Evolutionary conservation across 306 rosid genomes (phyloP).

Genomic region (Vigna trinervia): DNA sequence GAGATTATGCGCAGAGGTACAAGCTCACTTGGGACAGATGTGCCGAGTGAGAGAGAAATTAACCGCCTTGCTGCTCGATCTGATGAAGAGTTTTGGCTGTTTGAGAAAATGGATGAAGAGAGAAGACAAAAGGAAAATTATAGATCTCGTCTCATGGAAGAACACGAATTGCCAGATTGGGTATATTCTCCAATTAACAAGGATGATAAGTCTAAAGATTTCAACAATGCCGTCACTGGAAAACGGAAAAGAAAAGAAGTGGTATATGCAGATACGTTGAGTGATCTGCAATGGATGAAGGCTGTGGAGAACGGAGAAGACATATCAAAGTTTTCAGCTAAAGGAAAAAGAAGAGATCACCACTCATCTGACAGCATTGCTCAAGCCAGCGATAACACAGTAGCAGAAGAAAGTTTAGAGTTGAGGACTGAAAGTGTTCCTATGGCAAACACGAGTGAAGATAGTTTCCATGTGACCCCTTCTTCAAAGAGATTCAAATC

Average conservation of each 20-base stretch:
- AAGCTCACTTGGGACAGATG: constrained; percentile 93
- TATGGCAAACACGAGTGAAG: constrained; percentile 62
- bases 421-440: constrained; percentile 51
- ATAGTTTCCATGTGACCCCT: constrained; percentile 53
- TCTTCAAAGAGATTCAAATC: constrained; percentile 67
- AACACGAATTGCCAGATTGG: constrained; percentile 98
- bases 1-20: constrained; percentile 99
- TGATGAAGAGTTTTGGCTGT: constrained; percentile 94
- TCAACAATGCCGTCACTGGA: constrained; percentile 58
- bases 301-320: constrained; percentile 96
- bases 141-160: constrained; percentile 94
- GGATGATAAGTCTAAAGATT: constrained; percentile 60
- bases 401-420: constrained; percentile 59
- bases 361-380: constrained; percentile 55
- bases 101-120: constrained; percentile 98
- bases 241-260: constrained; percentile 93
- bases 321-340: constrained; percentile 58
- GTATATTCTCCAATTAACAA: constrained; percentile 73
- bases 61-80: constrained; percentile 98
- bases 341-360: constrained; percentile 64
- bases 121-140: constrained; percentile 95
- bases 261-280: constrained; percentile 80
- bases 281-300: constrained; percentile 91
- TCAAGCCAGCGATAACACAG: constrained; percentile 51
- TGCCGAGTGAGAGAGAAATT: constrained; percentile 99